These are phyloP conservation scores for Inosperma sp. DNA, from an alignment of 768 basidiomycete species.

Conservation along the genomic window DNA sequence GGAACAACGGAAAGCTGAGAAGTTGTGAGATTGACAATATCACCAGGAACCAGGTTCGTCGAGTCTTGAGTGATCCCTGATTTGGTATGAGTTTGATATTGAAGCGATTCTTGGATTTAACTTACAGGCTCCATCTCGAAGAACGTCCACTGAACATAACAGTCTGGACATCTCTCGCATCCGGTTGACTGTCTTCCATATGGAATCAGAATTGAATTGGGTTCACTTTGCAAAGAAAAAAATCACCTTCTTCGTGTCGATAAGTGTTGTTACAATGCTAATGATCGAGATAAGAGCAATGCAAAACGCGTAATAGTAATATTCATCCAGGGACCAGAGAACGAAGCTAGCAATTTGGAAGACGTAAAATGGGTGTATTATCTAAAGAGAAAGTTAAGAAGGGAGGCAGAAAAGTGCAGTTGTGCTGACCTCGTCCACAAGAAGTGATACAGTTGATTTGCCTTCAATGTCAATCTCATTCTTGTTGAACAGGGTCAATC, in stretches of 20 bases:
- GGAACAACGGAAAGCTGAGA: slow-evolving; percentile 72
- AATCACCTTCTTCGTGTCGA: slow-evolving; percentile 86
- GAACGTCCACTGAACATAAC: slow-evolving; percentile 68
- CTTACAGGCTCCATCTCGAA: slow-evolving; percentile 71
- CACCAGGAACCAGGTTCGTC: slow-evolving; percentile 80
- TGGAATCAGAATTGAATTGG: slow-evolving; percentile 6
- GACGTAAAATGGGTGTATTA: slow-evolving; percentile 97
- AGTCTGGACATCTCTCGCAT: slow-evolving; percentile 98
- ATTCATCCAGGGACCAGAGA: slow-evolving; percentile 93
- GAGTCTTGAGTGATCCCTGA: slow-evolving; percentile 74
- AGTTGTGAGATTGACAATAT: slow-evolving; percentile 84
- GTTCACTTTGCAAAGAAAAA: not conserved
- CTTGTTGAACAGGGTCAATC: slow-evolving; percentile 69
- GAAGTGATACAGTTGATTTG: slow-evolving; percentile 70
- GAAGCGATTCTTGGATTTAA: slow-evolving; percentile 9
- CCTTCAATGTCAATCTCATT: slow-evolving; percentile 90
- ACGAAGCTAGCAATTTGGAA: slow-evolving; percentile 96
- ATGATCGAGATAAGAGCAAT: slow-evolving; percentile 86
- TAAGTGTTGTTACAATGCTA: slow-evolving; percentile 78
- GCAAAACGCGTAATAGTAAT: slow-evolving; percentile 96
- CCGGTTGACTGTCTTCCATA: slow-evolving; percentile 70
- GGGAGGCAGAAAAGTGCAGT: not conserved
- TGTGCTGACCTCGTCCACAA: slow-evolving; percentile 77
- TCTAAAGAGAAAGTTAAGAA: slow-evolving; percentile 33
- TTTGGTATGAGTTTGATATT: slow-evolving; percentile 2